A percentile compares a stretch with the other conserved stretches of the same genome.
Evolutionary conservation across 1,284 basidiomycete species (phyloP).

Genomic region (Ceratobasidium sp.): DNA sequence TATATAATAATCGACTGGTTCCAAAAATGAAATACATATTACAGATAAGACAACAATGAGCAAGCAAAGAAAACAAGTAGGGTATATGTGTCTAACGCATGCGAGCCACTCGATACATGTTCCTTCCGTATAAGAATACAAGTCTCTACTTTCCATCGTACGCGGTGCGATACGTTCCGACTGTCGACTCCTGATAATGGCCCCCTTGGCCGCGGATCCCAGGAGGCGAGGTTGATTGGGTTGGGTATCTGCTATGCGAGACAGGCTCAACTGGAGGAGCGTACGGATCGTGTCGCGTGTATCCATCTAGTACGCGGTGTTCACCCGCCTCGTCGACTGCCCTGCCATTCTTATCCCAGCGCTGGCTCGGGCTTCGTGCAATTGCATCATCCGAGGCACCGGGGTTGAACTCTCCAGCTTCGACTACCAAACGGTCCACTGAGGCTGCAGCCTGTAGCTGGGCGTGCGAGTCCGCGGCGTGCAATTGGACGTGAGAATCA

Average conservation of each 20-base stretch:
- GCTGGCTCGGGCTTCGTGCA: slow-evolving; percentile 45
- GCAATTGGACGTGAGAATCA: slow-evolving; percentile 59
- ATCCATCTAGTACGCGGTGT: slow-evolving; percentile 1
- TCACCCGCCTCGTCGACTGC: slow-evolving; percentile 48
- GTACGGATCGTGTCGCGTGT: slow-evolving; percentile 15
- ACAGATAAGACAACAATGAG: too few species aligned
- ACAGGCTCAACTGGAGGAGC: not conserved
- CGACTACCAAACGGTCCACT: slow-evolving; percentile 47
- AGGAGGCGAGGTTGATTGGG: too few species aligned
- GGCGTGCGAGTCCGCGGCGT: slow-evolving; percentile 44
- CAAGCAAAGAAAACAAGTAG: not conserved
- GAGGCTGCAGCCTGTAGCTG: slow-evolving; percentile 49
- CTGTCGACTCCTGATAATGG: slow-evolving; percentile 18
- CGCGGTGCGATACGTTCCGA: slow-evolving; percentile 8
- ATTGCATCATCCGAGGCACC: slow-evolving; percentile 53
- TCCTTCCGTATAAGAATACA: too few species aligned
- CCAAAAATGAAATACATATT: too few species aligned
- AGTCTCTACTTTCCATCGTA: slow-evolving; percentile 1
- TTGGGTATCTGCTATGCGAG: not conserved
- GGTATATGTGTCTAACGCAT: not conserved
- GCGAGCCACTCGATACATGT: not conserved
- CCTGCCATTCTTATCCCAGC: slow-evolving; percentile 51
- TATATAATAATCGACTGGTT: too few species aligned
- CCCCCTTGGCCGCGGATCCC: too few species aligned
- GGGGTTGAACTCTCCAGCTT: slow-evolving; percentile 50